Evolutionary conservation across 352 stramenopile genomes (phyloP), one percentile per base, ranked within the genome.

Genomic region (Phytophthora pini): DNA sequence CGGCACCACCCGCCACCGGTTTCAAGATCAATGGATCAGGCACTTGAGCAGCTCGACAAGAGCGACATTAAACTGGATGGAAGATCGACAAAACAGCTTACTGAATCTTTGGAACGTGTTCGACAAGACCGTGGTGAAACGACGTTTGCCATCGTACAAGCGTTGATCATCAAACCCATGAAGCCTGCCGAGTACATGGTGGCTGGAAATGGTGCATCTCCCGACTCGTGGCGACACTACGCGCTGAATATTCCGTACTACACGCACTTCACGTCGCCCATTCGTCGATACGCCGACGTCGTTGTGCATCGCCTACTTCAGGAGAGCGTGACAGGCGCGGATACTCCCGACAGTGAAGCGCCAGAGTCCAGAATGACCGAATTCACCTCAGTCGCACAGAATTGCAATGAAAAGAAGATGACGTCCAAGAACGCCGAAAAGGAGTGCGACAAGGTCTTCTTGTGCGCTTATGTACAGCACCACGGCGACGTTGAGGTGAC

Each of bases 191-290:
- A 98, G 63, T 99, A 99, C 64, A 70, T 93, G 44, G 81, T 96
- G 4, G 92, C 92, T 4, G 95, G 95, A 5, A 87, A 89, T 46
- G 76, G 76, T 8, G 72, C 84, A 27, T 75, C 73, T n/a, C 63
- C 79, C 0, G 78, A 84, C 15, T 82, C 87, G 7, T 99, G 95
- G 93, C 73, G 86, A 11, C 97, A 99, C 77, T 99, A 98, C 68
- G 97, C 95, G 7, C 74, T 99, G 27, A 98, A 98, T 61, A 98
- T 99, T 58, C 95, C 95, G 8, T 98, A 98, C 78, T 99, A 99
- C 68, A 99, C 97, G 24, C 97, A 99, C 68, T 99, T 99, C 61
- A 99, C 97, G n/a, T 98, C 85, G 17, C 97, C 97, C 1, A 99
- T 99, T 80, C 84, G 97, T 40, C 82, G 96, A 47, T 99, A 99